These are phyloP conservation scores for Aureobasidium sp. DNA, from an alignment of 2,329 filamentous ascomycete genomes.

Conservation along the genomic window DNA sequence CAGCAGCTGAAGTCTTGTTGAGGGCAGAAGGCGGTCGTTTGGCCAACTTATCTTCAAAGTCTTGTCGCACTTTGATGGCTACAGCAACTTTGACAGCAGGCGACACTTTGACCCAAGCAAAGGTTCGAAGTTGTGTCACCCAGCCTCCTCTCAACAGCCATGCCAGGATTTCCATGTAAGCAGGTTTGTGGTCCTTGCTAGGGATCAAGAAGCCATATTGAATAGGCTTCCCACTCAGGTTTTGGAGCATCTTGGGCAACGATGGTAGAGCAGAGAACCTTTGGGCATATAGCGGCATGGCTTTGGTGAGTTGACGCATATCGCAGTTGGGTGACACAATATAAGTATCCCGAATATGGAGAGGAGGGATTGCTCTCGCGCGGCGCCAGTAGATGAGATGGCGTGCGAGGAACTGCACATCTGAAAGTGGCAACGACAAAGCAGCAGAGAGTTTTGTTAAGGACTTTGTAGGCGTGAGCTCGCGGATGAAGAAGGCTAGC, in stretches of 20 bases:
- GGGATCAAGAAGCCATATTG: constrained; percentile 80
- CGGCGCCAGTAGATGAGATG: constrained; percentile 96
- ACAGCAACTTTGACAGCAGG: constrained; percentile 18
- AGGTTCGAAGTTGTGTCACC: constrained; percentile 89
- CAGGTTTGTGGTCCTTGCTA: constrained; percentile 75
- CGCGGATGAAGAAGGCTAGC: constrained; percentile 65
- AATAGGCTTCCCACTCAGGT: constrained; percentile 71
- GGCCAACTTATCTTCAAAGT: constrained; percentile 5
- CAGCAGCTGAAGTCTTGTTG: not conserved
- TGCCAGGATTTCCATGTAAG: constrained; percentile 84
- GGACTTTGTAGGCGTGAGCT: constrained; percentile 54
- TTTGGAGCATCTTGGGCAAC: constrained; percentile 78
- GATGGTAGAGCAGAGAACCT: constrained; percentile 78
- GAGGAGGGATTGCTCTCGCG: constrained; percentile 81
- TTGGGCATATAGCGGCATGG: constrained; percentile 64
- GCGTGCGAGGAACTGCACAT: constrained; percentile 80
- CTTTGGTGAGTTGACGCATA: constrained; percentile 60
- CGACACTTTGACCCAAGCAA: constrained; percentile 61
- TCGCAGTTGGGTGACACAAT: constrained; percentile 88
- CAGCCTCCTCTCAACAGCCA: constrained; percentile 91
- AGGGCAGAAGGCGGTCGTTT: not conserved
- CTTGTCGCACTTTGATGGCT: constrained; percentile 2
- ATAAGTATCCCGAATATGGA: constrained; percentile 85
- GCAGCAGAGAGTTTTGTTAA: constrained; percentile 66
- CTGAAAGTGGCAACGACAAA: constrained; percentile 65